Conservation (phyloP, 2,329 filamentous ascomycete species). For the Epichloe coenophiala region DNA sequence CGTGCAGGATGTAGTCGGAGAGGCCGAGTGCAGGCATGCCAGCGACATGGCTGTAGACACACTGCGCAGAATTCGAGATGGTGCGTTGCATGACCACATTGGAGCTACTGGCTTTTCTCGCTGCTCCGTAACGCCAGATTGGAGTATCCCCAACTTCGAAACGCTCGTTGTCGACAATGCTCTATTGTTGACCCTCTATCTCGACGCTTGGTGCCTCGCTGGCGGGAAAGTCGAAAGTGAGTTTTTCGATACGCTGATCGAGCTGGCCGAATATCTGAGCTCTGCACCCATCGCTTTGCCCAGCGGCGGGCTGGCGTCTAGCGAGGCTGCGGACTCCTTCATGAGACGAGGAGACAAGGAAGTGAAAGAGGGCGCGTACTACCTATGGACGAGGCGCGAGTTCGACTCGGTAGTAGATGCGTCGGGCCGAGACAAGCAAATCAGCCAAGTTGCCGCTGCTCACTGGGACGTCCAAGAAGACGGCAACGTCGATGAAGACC, state of each 20-base stretch:
- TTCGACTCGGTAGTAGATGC: slow-evolving; percentile 57
- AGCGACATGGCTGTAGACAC: slow-evolving; percentile 71
- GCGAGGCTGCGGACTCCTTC: slow-evolving; percentile 80
- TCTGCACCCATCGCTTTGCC: slow-evolving; percentile 51
- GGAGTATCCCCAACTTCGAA: slow-evolving; percentile 92
- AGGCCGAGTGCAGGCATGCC: slow-evolving; percentile 59
- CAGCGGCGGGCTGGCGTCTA: slow-evolving; percentile 69
- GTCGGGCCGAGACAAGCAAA: slow-evolving; percentile 29
- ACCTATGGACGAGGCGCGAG: slow-evolving; percentile 85
- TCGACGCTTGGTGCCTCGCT: slow-evolving; percentile 65
- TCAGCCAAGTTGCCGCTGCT: slow-evolving; percentile 60
- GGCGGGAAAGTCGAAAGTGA: slow-evolving; percentile 45
- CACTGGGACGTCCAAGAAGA: slow-evolving; percentile 77
- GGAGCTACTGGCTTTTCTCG: slow-evolving; percentile 44
- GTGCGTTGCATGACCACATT: slow-evolving; percentile 42
- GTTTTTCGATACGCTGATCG: slow-evolving; percentile 64
- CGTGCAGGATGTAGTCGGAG: slow-evolving; percentile 78
- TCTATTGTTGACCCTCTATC: slow-evolving; percentile 68
- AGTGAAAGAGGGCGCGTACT: slow-evolving; percentile 84
- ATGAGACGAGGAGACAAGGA: slow-evolving; percentile 62
- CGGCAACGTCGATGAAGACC: slow-evolving; percentile 70
- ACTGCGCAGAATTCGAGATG: slow-evolving; percentile 54
- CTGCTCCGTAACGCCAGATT: slow-evolving; percentile 83
- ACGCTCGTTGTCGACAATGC: slow-evolving; percentile 94
- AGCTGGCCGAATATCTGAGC: slow-evolving; percentile 78